Evolutionary conservation across 1,139 yeast genomes (phyloP).

Genomic region (Wickerhamiella pararugosa): DNA sequence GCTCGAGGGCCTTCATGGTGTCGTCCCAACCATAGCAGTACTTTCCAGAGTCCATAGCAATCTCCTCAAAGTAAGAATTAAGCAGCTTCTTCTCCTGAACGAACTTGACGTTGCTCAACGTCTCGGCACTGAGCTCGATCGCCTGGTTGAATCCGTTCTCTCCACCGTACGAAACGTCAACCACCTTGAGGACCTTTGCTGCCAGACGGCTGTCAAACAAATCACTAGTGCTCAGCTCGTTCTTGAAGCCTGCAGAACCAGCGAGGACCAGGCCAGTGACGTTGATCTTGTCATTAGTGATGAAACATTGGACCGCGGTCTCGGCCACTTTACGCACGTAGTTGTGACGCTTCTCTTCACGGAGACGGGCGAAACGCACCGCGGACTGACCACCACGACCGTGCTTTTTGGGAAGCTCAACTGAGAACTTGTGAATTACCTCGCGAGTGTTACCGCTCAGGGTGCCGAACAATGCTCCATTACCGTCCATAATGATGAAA

Average conservation of each 20-base stretch:
- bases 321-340: conserved; percentile 97
- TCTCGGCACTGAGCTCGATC: conserved; percentile 90
- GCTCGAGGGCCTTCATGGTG: conserved; percentile 85
- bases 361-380: conserved; percentile 91
- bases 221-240: conserved; percentile 82
- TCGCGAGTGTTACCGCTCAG: conserved; percentile 95
- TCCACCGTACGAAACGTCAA: conserved; percentile 96
- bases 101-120: conserved; percentile 89
- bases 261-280: conserved; percentile 91
- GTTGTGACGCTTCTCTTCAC: conserved; percentile 98
- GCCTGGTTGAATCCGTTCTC: conserved; percentile 99
- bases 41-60: conserved; percentile 91
- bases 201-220: conserved; percentile 80
- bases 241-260: conserved; percentile 98
- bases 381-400: conserved; percentile 99
- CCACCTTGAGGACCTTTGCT: conserved; percentile 77
- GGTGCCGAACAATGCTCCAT: conserved; percentile 93
- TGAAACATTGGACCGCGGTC: conserved; percentile 93
- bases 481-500: conserved; percentile 98
- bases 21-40: conserved; percentile 96
- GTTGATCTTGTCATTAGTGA: conserved; percentile 81
- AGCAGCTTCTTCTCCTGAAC: conserved; percentile 95
- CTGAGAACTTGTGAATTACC: conserved; percentile 87
- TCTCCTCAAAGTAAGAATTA: conserved; percentile 85
- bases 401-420: conserved; percentile 96